Evolutionary conservation across 2,329 filamentous ascomycete genomes (phyloP).

Genomic region (Colletotrichum tamarilloi): DNA sequence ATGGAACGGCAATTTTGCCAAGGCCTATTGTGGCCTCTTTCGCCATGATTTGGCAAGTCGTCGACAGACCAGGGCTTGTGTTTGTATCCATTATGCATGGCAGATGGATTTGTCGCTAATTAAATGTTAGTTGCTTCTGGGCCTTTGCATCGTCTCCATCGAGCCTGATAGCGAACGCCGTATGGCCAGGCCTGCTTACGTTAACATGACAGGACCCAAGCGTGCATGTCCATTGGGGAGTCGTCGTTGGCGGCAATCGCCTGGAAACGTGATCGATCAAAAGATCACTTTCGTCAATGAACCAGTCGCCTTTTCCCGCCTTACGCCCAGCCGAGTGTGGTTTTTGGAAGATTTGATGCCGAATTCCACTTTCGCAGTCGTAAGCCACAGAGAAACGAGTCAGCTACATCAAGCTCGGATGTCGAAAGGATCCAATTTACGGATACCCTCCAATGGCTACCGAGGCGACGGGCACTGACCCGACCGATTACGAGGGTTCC

Average conservation of each 20-base stretch:
- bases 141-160: neutral
- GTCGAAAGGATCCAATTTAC: neutral
- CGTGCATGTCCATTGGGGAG: neutral
- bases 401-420: neutral
- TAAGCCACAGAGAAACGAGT: neutral
- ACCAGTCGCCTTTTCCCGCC: neutral
- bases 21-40: neutral
- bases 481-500: constrained; percentile 28
- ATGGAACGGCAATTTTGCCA: neutral
- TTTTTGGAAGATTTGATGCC: neutral
- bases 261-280: neutral
- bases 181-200: neutral
- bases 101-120: neutral
- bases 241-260: neutral
- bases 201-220: neutral
- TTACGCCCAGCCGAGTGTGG: neutral
- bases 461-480: constrained; percentile 52
- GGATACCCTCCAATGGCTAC: neutral
- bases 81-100: neutral
- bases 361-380: neutral
- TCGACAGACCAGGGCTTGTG: neutral
- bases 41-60: neutral
- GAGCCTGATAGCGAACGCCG: neutral
- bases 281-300: neutral
- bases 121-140: neutral